Evolutionary conservation across 2,329 filamentous ascomycete species (phyloP), one percentile per base, ranked within the genome.

Genomic region (Calonectria ilicicola): DNA sequence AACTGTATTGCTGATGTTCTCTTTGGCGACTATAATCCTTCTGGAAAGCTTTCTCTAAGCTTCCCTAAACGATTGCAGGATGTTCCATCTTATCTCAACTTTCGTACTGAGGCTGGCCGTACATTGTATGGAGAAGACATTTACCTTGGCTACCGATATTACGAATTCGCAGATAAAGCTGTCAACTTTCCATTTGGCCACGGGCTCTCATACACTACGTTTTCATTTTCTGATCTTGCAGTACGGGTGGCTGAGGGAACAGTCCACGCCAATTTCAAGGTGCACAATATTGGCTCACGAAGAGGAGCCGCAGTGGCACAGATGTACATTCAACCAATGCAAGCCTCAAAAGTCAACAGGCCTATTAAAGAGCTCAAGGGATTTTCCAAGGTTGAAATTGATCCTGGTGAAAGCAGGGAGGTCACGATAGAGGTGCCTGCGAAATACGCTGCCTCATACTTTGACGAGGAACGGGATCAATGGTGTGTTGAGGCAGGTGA

Each of bases 101-200:
- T 51, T 32, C 44, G 63, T 21, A 42, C 63, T n/a, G 63, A 51
- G 38, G 63, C 46, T n/a, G 63, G 63, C 32, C 63, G 63, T 21
- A 40, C 38, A 7, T 21, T 65, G 5, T 65, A 65, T 7, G 46
- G 63, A 15, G 63, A 65, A 27, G 63, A 53, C 21, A 65, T 65
- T 21, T 65, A 65, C 23, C 21, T 65, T 14, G 63, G 63, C 4
- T 65, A 64, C 42, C 44, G 53, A 5, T 60, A 60, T 40, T 60
- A 60, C 14, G 53, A 60, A 26, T 40, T 60, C 2, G 32, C 53
- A 19, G 53, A 60, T 5, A 60, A 60, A 23, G 32, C 17, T 9
- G 32, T 60, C 53, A 60, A 60, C 38, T 40, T 60, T 26, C 53
- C 35, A 23, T 60, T 60, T 21, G 53, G 53, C 17, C 53, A 60